phyloP scores from a whole-genome alignment of 768 basidiomycete species.

The Leccinum disarticulatum region DNA sequence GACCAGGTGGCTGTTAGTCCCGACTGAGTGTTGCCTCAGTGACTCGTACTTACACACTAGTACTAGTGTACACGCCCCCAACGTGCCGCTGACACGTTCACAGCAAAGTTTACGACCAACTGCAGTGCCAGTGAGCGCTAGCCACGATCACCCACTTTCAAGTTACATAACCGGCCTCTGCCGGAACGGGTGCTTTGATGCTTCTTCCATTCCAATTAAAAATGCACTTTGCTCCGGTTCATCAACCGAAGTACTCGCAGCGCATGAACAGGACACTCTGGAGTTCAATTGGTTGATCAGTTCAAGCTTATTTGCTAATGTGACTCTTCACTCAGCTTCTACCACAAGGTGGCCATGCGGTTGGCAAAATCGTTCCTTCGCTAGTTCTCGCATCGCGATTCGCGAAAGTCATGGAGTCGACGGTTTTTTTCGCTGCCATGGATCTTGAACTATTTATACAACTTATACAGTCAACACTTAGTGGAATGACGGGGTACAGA shows the following conservation, averaged over 20 bases:
- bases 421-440: not conserved
- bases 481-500: not conserved
- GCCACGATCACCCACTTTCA: too few relatives aligned
- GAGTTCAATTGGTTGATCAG: not conserved
- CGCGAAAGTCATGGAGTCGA: not conserved
- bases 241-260: not conserved
- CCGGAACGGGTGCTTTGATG: not conserved
- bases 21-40: not conserved
- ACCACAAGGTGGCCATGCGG: conserved; percentile 11
- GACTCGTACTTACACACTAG: not conserved
- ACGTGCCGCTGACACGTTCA: not conserved
- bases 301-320: not conserved
- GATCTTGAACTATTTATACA: not conserved
- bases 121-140: not conserved
- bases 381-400: not conserved
- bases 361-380: too few relatives aligned
- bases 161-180: not conserved
- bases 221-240: not conserved
- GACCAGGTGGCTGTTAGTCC: too few relatives aligned
- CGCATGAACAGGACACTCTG: not conserved
- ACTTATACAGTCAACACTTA: not conserved
- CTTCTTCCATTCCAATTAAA: not conserved
- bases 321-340: not conserved
- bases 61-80: not conserved
- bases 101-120: not conserved